These are phyloP conservation scores for Nissolia schottii DNA, from an alignment of 306 rosid species.

Conservation along the genomic window DNA sequence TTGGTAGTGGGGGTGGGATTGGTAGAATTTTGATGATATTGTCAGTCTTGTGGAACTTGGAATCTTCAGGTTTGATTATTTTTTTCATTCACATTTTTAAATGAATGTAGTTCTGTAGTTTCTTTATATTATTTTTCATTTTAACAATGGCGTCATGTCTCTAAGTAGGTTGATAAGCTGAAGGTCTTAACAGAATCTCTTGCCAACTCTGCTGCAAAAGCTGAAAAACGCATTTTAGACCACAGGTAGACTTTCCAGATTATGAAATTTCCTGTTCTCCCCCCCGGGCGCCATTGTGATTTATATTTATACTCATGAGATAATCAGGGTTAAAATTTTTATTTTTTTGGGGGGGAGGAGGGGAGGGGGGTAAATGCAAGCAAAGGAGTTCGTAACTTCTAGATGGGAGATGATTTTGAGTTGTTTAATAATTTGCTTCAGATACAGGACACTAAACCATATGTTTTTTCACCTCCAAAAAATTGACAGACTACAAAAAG, in stretches of 20 bases:
- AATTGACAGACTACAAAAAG: conserved; percentile 68
- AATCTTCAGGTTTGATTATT: neutral
- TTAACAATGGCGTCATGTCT: conserved; percentile 5
- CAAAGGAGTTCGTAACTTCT: neutral
- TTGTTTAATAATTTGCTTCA: conserved; percentile 14
- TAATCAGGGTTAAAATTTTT: neutral
- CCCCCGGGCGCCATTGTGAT: neutral
- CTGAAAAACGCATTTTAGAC: conserved; percentile 93
- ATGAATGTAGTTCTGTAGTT: neutral
- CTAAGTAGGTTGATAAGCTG: conserved; percentile 85
- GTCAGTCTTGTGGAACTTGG: neutral
- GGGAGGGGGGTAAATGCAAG: neutral
- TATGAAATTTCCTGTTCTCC: neutral
- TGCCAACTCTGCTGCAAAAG: conserved; percentile 79
- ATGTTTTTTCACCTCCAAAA: neutral
- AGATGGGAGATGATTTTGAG: neutral
- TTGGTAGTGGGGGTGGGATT: neutral
- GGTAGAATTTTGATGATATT: conserved; percentile 12
- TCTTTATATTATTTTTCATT: neutral
- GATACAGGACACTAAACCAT: neutral
- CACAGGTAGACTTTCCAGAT: conserved; percentile 54
- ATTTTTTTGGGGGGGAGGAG: too few species aligned
- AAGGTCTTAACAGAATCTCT: conserved; percentile 91
- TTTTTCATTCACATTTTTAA: neutral
- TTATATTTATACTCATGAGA: neutral